These are phyloP conservation scores for Thelonectria discophora DNA, from an alignment of 2,329 filamentous ascomycete genomes.

Conservation along the genomic window DNA sequence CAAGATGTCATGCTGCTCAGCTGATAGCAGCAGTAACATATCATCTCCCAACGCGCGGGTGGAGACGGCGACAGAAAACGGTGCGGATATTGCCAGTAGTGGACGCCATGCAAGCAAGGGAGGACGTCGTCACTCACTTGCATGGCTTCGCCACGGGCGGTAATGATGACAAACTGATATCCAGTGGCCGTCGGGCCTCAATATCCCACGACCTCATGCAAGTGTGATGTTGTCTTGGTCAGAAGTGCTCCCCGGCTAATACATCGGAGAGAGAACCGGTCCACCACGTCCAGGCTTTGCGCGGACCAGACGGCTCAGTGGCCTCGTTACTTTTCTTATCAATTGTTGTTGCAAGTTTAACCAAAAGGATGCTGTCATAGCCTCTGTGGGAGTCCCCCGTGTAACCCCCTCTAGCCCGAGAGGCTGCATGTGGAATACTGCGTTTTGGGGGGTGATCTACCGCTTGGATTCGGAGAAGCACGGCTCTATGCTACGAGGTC, in stretches of 20 bases:
- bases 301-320: constrained; percentile 4
- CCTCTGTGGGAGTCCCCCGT: constrained; percentile 3
- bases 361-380: constrained; percentile 19
- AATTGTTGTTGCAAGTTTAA: constrained; percentile 6
- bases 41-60: constrained; percentile 8
- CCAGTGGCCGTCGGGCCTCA: constrained; percentile 9
- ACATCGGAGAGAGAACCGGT: constrained; percentile 14
- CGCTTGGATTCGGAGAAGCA: constrained; percentile 10
- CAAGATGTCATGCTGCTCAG: constrained; percentile 13
- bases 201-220: constrained; percentile 12
- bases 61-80: constrained; percentile 13
- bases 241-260: constrained; percentile 13
- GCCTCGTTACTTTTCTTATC: constrained; percentile 3
- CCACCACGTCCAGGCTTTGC: constrained; percentile 1
- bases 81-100: not conserved
- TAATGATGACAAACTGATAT: constrained; percentile 15
- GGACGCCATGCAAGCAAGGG: constrained; percentile 10
- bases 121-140: not conserved
- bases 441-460: constrained; percentile 7
- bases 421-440: constrained; percentile 12
- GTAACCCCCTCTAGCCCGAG: constrained; percentile 18
- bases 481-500: constrained; percentile 9
- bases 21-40: not conserved
- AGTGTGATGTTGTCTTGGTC: constrained; percentile 15
- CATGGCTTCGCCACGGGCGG: constrained; percentile 21